Evolutionary conservation across 352 stramenopile species (phyloP), one percentile per base, ranked within the genome.

Genomic region (Phytophthora tentaculata): DNA sequence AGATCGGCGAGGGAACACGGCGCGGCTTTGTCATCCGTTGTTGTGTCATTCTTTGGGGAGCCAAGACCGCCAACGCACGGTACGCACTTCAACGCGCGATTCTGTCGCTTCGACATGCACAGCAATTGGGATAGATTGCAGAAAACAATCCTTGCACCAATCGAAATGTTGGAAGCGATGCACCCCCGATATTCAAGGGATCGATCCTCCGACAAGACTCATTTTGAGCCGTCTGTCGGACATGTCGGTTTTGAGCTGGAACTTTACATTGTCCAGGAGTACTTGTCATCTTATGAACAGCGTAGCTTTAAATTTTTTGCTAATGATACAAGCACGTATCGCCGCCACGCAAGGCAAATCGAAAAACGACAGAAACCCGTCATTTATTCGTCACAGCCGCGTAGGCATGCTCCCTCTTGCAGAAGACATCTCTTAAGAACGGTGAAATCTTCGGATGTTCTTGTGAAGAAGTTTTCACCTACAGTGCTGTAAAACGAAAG

Each of bases 71-170:
- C 62, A 70, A 37, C 62, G 56, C 41, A 20, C 48, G 39, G 26
- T 41, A 69, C 35, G 28, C 50, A 61, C 61, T 64, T 63, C 52
- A 69, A 69, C 53, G 50, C 57, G 57, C 56, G 53, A 64, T 69
- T 24, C 23, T 47, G 66, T 73, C 60, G 45, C 23, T 48, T 69
- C 66, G 66, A 60, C 53, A 69, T 19, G 23, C 49, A 44, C 26
- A 26, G 22, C 51, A 59, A 69, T 69, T 69, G 26, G 41, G 55
- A 55, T 53, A 70, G 45, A 43, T 19, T 12, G 35, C 35, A 43
- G 35, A 14, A 19, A 12, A 16, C 63, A 57, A 66, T 70, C 55
- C 37, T 41, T n/a, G 12, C 23, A 20, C 60, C 50, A 55, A 60
- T 61, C 51, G 23, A 44, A 6, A n/a, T 3, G 43, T 19, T 26